Base-by-base conservation (phyloP, 495 filamentous ascomycete genomes). In the Aspergillus leporis region DNA sequence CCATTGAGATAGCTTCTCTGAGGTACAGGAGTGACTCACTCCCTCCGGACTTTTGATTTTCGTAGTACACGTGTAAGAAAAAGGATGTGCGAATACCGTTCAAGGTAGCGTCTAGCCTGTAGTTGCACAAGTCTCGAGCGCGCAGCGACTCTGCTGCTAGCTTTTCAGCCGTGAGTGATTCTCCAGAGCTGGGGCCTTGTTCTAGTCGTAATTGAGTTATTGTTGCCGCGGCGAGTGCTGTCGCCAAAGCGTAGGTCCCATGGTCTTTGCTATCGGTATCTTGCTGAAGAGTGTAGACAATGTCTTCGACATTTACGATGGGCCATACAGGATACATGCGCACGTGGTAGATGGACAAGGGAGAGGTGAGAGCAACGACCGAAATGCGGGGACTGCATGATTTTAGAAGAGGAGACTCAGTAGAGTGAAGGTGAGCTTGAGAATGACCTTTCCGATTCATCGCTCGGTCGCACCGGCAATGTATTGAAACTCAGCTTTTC, bases 241-340 rank as follows among this genome's bases (percentile, higher is more conserved):
- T 70, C 14, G 74, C 75, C n/a, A 79, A 67, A 4, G 70, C 71
- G 50, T 74, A 73, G 3, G 67, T 70, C 63, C 77, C 76, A 34
- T 66, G 58, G 55, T 76, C 70, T 2, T 73, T 59, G 0, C 58
- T 22, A 8, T 72, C 68, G 5, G 62, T 49, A 16, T 64, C 47
- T 30, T 51, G 40, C 30, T 75, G 72, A 2, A 81, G 63, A 5
- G 59, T 60, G 1, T 70, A 68, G 10, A 75, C 68, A 23, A 81
- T 59, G 14, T 65, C 56, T 51, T 77, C 76, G 31, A 73, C 72
- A 34, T 76, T 67, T 7, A 79, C 72, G 25, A 81, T 70, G n/a
- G 78, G 78, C 78, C 78, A 81, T 13, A 81, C 74, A 0, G 75
- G 69, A 51, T 76, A 79, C 58, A 78, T 67, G n/a, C 74, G 72